A percentile compares a stretch with the other conserved stretches of the same genome.
Evolutionary conservation across 1,284 basidiomycete species (phyloP).

Genomic region (Thecaphora frezii): DNA sequence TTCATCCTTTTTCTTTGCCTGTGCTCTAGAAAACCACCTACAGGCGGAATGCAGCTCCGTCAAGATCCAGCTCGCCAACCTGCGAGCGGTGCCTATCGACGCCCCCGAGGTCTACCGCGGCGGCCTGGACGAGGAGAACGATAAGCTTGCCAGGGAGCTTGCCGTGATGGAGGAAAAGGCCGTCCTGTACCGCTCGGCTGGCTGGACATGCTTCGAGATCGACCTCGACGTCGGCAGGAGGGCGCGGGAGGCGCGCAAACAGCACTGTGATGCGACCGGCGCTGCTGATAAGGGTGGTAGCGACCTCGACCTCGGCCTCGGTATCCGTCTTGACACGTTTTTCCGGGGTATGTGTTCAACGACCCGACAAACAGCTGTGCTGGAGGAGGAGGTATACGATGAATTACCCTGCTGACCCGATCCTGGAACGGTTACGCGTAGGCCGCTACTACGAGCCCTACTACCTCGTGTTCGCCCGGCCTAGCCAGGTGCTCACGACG

Average conservation of each 20-base stretch:
- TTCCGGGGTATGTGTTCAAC: slow-evolving; percentile 5
- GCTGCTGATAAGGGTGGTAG: slow-evolving; percentile 20
- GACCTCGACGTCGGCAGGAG: slow-evolving; percentile 42
- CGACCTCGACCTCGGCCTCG: slow-evolving; percentile 19
- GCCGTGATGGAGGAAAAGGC: slow-evolving; percentile 30
- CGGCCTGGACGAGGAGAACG: slow-evolving; percentile 10
- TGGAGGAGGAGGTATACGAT: too few relatives aligned
- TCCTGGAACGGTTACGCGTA: too few relatives aligned
- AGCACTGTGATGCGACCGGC: not conserved
- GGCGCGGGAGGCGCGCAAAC: slow-evolving; percentile 15
- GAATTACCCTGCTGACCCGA: too few relatives aligned
- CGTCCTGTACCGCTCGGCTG: slow-evolving; percentile 32
- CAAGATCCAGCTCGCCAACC: slow-evolving; percentile 21
- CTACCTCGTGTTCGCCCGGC: slow-evolving; percentile 38
- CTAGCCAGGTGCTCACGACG: slow-evolving; percentile 26
- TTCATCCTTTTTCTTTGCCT: too few relatives aligned
- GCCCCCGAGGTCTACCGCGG: not conserved
- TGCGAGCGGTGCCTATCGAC: slow-evolving; percentile 13
- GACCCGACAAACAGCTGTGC: too few relatives aligned
- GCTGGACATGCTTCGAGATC: slow-evolving; percentile 44
- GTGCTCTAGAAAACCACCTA: slow-evolving; percentile 6
- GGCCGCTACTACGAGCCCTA: slow-evolving; percentile 41
- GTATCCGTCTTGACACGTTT: slow-evolving; percentile 41
- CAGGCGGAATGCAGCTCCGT: slow-evolving; percentile 26
- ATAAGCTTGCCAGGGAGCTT: slow-evolving; percentile 18